Percentiles rank a stretch among this genome's conserved stretches.
These are phyloP conservation scores for Sphaerulina vaccinii DNA, from an alignment of 2,329 filamentous ascomycete species.

Conservation along the genomic window DNA sequence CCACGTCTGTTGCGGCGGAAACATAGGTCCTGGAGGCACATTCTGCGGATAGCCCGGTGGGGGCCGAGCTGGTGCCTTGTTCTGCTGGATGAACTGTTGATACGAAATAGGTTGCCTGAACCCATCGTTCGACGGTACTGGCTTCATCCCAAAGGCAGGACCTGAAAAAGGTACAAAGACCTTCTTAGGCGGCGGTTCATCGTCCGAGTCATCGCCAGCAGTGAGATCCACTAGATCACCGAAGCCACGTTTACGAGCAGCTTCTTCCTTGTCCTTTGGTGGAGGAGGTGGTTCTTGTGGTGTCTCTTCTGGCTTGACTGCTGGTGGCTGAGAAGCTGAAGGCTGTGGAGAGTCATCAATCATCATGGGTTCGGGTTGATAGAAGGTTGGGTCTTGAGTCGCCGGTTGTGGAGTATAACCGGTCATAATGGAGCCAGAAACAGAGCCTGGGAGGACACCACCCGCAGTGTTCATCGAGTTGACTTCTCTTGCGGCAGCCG, in stretches of 20 bases:
- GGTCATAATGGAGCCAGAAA: constrained; percentile 11
- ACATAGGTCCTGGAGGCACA: neutral
- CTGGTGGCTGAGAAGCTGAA: constrained; percentile 11
- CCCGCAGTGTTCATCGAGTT: constrained; percentile 24
- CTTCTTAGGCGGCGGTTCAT: constrained; percentile 46
- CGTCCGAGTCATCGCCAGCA: constrained; percentile 39
- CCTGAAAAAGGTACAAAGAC: constrained; percentile 33
- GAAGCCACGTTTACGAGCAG: constrained; percentile 56
- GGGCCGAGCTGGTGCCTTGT: constrained; percentile 4
- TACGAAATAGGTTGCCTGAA: constrained; percentile 23
- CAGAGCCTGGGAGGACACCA: constrained; percentile 1
- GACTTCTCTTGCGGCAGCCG: constrained; percentile 28
- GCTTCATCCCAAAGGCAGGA: constrained; percentile 9
- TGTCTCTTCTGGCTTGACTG: constrained; percentile 27
- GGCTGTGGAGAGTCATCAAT: constrained; percentile 9
- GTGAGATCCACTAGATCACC: constrained; percentile 56
- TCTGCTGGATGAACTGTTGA: constrained; percentile 18
- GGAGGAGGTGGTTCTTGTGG: constrained; percentile 29
- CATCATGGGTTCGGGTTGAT: constrained; percentile 11
- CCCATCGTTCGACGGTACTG: constrained; percentile 11
- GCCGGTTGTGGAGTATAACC: neutral
- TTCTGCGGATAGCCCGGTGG: neutral
- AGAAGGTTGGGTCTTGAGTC: constrained; percentile 9
- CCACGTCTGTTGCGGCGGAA: constrained; percentile 8
- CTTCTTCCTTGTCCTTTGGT: constrained; percentile 53